These are phyloP conservation scores for Pichia cactophila DNA, from an alignment of 1,139 yeast species.

Conservation along the genomic window DNA sequence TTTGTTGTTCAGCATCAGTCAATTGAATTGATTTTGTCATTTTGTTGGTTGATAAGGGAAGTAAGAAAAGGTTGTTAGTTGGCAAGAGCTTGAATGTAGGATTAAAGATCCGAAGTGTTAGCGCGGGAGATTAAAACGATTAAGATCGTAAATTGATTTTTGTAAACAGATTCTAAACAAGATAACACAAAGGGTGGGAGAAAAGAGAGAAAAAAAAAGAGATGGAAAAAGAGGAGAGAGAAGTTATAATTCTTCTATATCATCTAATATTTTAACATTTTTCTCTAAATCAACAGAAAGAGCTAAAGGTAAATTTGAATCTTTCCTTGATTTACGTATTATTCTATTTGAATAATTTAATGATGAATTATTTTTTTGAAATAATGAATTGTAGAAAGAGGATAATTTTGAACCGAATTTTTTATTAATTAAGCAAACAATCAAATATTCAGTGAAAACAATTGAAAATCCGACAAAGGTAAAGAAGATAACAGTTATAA, in stretches of 20 bases:
- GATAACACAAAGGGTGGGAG: neutral
- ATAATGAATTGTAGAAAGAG: neutral
- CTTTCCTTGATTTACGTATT: slow-evolving; percentile 35
- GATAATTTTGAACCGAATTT: neutral
- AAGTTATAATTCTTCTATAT: slow-evolving; percentile 8
- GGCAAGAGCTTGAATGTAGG: too few relatives aligned
- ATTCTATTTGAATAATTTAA: neutral
- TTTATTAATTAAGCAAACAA: slow-evolving; percentile 22
- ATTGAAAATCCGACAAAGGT: slow-evolving; percentile 50
- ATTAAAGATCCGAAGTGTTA: too few relatives aligned
- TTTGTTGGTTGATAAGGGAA: neutral
- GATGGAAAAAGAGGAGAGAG: neutral
- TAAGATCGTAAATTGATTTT: too few relatives aligned
- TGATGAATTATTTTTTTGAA: neutral
- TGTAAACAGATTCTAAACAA: neutral
- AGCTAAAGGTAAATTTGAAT: slow-evolving; percentile 41
- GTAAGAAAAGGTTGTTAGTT: neutral
- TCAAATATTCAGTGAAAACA: slow-evolving; percentile 54
- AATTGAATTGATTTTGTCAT: slow-evolving; percentile 13
- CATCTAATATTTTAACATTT: slow-evolving; percentile 21
- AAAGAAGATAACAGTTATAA: slow-evolving; percentile 62
- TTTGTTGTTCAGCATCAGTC: slow-evolving; percentile 23
- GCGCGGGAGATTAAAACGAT: too few relatives aligned
- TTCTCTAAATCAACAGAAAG: slow-evolving; percentile 33
- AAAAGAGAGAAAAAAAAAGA: neutral